phyloP scores from a whole-genome alignment of 257 asterid genomes.

The Lycium barbarum region DNA sequence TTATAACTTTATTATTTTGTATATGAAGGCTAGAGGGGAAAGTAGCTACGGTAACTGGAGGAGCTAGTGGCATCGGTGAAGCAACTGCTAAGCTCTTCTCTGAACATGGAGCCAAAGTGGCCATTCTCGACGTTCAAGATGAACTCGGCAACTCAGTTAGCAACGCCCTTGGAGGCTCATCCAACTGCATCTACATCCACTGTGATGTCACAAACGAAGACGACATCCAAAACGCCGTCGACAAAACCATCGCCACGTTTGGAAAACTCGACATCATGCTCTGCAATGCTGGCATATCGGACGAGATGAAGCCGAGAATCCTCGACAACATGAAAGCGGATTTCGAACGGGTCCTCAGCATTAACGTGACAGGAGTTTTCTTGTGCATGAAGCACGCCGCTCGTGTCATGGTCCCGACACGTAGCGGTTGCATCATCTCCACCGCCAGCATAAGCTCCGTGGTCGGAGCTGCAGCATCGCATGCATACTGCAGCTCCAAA shows the following conservation, averaged over 20 bases:
- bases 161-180: slow-evolving; percentile 37
- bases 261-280: slow-evolving; percentile 69
- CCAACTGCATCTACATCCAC: slow-evolving; percentile 47
- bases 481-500: slow-evolving; percentile 61
- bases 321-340: slow-evolving; percentile 35
- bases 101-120: slow-evolving; percentile 68
- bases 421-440: slow-evolving; percentile 56
- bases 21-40: slow-evolving; percentile 62
- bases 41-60: slow-evolving; percentile 68
- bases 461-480: slow-evolving; percentile 47
- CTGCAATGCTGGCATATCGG: slow-evolving; percentile 63
- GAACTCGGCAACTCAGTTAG: slow-evolving; percentile 46
- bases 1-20: not conserved
- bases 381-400: slow-evolving; percentile 66
- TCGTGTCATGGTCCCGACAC: slow-evolving; percentile 53
- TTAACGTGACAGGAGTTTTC: slow-evolving; percentile 59
- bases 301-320: slow-evolving; percentile 36
- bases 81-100: slow-evolving; percentile 53
- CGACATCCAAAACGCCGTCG: slow-evolving; percentile 48
- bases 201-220: slow-evolving; percentile 66
- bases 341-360: slow-evolving; percentile 51
- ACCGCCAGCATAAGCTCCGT: slow-evolving; percentile 48
- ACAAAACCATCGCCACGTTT: slow-evolving; percentile 41
- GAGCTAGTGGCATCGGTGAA: slow-evolving; percentile 34
- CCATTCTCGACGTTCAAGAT: slow-evolving; percentile 58